A percentile compares a stretch with the other conserved stretches of the same genome.
phyloP scores from a whole-genome alignment of 345 rosid genomes.

The Populus pruinosa region DNA sequence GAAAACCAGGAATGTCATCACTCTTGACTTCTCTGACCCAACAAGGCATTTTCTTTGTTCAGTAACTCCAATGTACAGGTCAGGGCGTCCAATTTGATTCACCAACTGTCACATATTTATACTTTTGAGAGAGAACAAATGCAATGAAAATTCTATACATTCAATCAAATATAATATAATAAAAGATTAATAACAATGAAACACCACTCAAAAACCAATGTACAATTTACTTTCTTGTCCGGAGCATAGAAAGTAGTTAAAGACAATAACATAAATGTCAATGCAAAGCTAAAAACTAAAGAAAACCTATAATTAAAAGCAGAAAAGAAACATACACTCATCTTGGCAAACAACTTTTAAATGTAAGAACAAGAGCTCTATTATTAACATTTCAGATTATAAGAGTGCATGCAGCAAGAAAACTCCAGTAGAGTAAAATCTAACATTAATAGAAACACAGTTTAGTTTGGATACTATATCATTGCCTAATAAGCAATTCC shows the following conservation, averaged over 20 bases:
- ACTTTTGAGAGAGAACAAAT: constrained; percentile 8
- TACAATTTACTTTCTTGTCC: too few relatives aligned
- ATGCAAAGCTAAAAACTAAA: not conserved
- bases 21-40: constrained; percentile 50
- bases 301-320: not conserved
- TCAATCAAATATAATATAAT: not conserved
- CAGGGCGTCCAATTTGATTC: constrained; percentile 27
- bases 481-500: not conserved
- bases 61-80: constrained; percentile 57
- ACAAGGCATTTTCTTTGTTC: constrained; percentile 51
- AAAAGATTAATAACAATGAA: not conserved
- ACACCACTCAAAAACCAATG: not conserved
- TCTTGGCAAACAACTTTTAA: not conserved
- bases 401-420: not conserved
- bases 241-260: too few relatives aligned
- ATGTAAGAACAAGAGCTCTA: not conserved
- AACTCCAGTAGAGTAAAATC: not conserved
- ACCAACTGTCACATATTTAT: constrained; percentile 41
- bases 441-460: too few relatives aligned
- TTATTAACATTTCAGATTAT: not conserved
- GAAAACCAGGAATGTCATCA: constrained; percentile 49
- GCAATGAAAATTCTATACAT: not conserved
- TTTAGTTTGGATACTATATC: too few relatives aligned
- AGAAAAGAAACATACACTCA: not conserved
- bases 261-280: not conserved